Conservation (phyloP, 768 basidiomycete genomes). For the Lepiota venenata region DNA sequence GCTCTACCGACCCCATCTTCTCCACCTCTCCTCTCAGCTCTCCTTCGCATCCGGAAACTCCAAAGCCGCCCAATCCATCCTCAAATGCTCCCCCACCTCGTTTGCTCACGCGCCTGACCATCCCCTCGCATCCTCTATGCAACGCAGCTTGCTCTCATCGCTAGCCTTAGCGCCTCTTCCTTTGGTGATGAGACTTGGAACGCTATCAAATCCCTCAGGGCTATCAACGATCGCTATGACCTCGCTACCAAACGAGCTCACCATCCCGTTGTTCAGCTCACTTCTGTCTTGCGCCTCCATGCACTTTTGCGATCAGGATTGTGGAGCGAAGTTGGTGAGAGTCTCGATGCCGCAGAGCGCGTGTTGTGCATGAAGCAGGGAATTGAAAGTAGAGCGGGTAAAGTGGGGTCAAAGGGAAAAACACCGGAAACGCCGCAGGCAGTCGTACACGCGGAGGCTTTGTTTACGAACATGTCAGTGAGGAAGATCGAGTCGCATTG, state of each 20-base stretch:
- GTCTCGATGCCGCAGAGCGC: slow-evolving; percentile 48
- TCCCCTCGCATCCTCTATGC: slow-evolving; percentile 50
- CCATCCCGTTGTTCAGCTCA: slow-evolving; percentile 27
- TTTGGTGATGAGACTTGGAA: slow-evolving; percentile 14
- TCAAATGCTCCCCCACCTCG: slow-evolving; percentile 48
- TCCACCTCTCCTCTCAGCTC: slow-evolving; percentile 60
- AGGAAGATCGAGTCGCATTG: too few species aligned
- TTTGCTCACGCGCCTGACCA: slow-evolving; percentile 36
- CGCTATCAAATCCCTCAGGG: slow-evolving; percentile 25
- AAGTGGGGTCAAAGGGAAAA: neutral
- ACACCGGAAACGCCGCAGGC: slow-evolving; percentile 16
- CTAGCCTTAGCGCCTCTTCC: slow-evolving; percentile 21
- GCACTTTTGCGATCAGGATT: slow-evolving; percentile 56
- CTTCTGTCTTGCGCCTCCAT: slow-evolving; percentile 44
- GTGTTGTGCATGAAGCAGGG: slow-evolving; percentile 46
- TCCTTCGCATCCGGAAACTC: slow-evolving; percentile 45
- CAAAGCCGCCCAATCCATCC: slow-evolving; percentile 57
- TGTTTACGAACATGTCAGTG: too few species aligned
- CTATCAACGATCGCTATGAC: slow-evolving; percentile 31
- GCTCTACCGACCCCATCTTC: slow-evolving; percentile 54
- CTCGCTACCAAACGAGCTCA: slow-evolving; percentile 28
- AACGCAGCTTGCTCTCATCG: slow-evolving; percentile 54
- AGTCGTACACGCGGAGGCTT: too few species aligned
- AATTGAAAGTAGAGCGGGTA: slow-evolving; percentile 27
- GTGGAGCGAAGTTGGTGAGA: slow-evolving; percentile 51